Percentiles rank a stretch among this genome's conserved stretches.
These are phyloP conservation scores for Colletotrichum karsti DNA, from an alignment of 2,329 filamentous ascomycete species.

Conservation along the genomic window DNA sequence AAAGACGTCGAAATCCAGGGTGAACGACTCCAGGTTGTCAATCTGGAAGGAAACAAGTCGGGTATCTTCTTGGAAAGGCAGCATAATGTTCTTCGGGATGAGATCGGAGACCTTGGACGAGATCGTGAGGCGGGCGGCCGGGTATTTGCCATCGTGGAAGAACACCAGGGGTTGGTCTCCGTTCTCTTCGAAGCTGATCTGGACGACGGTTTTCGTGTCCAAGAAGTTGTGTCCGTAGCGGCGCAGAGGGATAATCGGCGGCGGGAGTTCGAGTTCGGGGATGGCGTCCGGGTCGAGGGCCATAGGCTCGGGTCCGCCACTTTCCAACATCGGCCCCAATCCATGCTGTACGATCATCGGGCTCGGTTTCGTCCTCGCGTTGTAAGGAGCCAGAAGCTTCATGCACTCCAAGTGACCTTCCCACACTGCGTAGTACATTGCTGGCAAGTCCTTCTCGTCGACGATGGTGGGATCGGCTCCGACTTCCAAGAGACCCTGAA, in stretches of 20 bases:
- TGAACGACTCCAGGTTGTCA: conserved; percentile 90
- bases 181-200: conserved; percentile 85
- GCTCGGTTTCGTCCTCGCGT: conserved; percentile 51
- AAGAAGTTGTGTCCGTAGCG: conserved; percentile 98
- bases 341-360: conserved; percentile 53
- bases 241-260: conserved; percentile 93
- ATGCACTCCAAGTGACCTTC: conserved; percentile 96
- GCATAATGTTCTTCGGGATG: conserved; percentile 93
- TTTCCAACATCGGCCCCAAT: conserved; percentile 55
- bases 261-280: conserved; percentile 88
- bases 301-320: conserved; percentile 65
- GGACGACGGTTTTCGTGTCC: conserved; percentile 95
- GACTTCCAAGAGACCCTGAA: conserved; percentile 82
- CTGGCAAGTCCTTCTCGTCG: conserved; percentile 92
- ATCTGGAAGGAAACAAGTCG: conserved; percentile 95
- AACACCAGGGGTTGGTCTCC: conserved; percentile 85
- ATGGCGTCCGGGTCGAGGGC: conserved; percentile 86
- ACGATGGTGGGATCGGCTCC: conserved; percentile 81
- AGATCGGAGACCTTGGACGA: conserved; percentile 96
- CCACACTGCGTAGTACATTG: conserved; percentile 99
- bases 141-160: conserved; percentile 96
- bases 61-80: conserved; percentile 96
- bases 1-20: conserved; percentile 97
- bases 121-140: conserved; percentile 92
- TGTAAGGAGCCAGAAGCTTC: conserved; percentile 78